Base-by-base conservation (phyloP, 176 grass and related monocot genomes). In the Olyra latifolia region DNA sequence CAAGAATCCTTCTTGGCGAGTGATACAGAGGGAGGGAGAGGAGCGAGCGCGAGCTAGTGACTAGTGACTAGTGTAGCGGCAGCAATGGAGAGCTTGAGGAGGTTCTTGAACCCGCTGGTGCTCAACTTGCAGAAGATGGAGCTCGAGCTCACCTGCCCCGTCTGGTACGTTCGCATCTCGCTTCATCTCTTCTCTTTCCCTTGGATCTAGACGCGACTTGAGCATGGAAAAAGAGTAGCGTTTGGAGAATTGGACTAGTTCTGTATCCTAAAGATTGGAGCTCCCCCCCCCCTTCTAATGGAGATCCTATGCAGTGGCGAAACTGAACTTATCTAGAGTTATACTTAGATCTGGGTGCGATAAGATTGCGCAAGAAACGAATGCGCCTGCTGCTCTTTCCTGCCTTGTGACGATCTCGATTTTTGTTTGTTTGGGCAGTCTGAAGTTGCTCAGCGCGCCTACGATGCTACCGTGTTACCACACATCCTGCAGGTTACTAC, bases 71-170 rank as follows among this genome's bases (percentile, higher is more conserved):
- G n/a, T n/a, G n/a, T n/a, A n/a, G 45, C 19, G 61, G 76, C 49
- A 42, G 68, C 80, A 64, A 91, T 89, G 86, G 92, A 87, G 44
- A 56, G 58, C 67, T 38, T 93, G 82, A 91, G 95, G 79, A 92
- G 95, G 81, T 90, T 90, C 72, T 23, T 93, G 43, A 98, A 98
- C 69, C 92, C 95, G 73, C 78, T 98, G 78, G 78, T 91, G 77
- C 90, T 98, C 73, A 95, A 84, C 89, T 81, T 98, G 25, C 90
- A 98, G 78, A 98, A 98, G 92, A 93, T 98, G 95, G 95, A 95
- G 88, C 74, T 98, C 45, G 95, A 98, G 83, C 89, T 98, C 55
- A 95, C 95, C 66, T 98, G 92, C 74, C 90, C 95, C 80, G 89
- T 95, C 70, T 98, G 95, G 95, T 98, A 84, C 39, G 12, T 35